Evolutionary conservation across 306 rosid genomes (phyloP).

Genomic region (Delonix regia): DNA sequence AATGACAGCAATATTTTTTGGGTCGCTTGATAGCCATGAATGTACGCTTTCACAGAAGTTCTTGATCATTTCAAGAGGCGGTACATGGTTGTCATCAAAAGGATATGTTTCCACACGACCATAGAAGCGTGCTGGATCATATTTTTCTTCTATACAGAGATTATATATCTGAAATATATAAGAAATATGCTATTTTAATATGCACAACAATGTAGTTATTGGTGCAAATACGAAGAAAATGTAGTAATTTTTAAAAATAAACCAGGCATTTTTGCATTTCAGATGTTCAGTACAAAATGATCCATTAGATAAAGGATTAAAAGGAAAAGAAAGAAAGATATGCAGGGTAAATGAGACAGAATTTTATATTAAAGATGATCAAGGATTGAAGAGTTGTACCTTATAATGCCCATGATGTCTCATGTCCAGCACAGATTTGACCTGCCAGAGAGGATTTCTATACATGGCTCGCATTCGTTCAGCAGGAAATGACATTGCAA

Average conservation of each 20-base stretch:
- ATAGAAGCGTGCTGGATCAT: conserved; percentile 76
- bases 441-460: conserved; percentile 98
- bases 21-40: conserved; percentile 74
- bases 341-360: background rate
- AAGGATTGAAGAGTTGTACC: conserved; percentile 50
- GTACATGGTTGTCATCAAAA: conserved; percentile 94
- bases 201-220: background rate
- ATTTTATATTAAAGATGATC: conserved; percentile 9
- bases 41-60: conserved; percentile 78
- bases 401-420: conserved; percentile 80
- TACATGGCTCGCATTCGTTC: conserved; percentile 90
- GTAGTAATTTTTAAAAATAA: background rate
- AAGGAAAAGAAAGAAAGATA: background rate
- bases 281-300: background rate
- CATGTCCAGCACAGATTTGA: conserved; percentile 89
- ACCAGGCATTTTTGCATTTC: background rate
- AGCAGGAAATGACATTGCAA: conserved; percentile 97
- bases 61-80: conserved; percentile 75
- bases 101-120: conserved; percentile 90
- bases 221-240: background rate
- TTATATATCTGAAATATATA: conserved; percentile 72
- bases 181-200: conserved; percentile 20
- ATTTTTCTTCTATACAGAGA: conserved; percentile 86
- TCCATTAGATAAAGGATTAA: background rate
- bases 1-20: conserved; percentile 75